phyloP scores from a whole-genome alignment of 768 basidiomycete species.

The Termitomyces sp. region DNA sequence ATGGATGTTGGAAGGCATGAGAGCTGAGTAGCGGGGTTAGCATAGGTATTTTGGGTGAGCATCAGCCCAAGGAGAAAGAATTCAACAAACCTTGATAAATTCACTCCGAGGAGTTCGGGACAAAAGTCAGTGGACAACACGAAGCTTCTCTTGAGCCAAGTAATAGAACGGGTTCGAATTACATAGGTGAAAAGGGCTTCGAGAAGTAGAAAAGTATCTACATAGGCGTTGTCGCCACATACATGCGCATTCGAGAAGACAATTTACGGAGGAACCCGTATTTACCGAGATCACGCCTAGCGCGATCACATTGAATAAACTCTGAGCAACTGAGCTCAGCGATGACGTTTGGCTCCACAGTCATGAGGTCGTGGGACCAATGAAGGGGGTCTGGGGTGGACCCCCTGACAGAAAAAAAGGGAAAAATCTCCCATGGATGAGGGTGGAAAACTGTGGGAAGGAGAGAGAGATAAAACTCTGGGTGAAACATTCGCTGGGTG shows the following conservation, averaged over 20 bases:
- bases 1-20: neutral
- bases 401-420: neutral
- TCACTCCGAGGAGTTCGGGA: neutral
- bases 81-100: neutral
- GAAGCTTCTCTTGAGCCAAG: neutral
- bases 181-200: too few species aligned
- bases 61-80: neutral
- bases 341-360: constrained; percentile 23
- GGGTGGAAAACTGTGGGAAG: neutral
- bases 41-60: too few species aligned
- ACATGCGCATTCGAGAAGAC: too few species aligned
- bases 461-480: too few species aligned
- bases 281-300: too few species aligned
- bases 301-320: too few species aligned
- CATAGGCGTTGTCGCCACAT: neutral
- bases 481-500: constrained; percentile 14
- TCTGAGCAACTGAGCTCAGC: too few species aligned
- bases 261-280: too few species aligned
- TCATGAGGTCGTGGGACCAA: constrained; percentile 28
- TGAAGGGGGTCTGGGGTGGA: too few species aligned
- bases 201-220: neutral
- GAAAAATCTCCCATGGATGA: neutral
- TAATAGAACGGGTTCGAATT: too few species aligned
- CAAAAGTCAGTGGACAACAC: neutral
- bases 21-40: neutral